phyloP scores from a whole-genome alignment of 768 basidiomycete species.

The Hemileccinum rubropunctum region DNA sequence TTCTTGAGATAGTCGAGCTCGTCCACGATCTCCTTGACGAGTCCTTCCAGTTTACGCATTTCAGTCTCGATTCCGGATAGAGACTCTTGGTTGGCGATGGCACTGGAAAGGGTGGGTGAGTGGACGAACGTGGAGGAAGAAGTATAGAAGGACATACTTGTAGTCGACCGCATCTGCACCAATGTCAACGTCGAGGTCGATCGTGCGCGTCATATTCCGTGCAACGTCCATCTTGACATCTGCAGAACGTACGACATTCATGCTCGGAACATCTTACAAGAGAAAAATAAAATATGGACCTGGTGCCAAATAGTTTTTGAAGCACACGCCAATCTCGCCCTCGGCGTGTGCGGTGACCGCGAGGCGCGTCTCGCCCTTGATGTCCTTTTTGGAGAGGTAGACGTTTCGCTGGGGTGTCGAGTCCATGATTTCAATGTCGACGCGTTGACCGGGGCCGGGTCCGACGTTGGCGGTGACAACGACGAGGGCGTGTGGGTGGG shows the following conservation, averaged over 20 bases:
- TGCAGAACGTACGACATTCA: constrained; percentile 15
- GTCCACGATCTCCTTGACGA: constrained; percentile 92
- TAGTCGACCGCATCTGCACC: constrained; percentile 99
- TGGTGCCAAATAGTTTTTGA: constrained; percentile 75
- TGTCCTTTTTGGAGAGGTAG: constrained; percentile 84
- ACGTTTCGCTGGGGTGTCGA: constrained; percentile 81
- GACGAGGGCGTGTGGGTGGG: constrained; percentile 81
- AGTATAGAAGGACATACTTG: constrained; percentile 61
- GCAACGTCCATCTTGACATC: constrained; percentile 48
- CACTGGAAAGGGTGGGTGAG: constrained; percentile 45
- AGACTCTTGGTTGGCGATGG: constrained; percentile 98
- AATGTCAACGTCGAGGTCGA: constrained; percentile 96
- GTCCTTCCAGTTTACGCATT: constrained; percentile 95
- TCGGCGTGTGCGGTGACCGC: constrained; percentile 93
- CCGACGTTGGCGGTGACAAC: constrained; percentile 95
- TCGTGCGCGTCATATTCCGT: constrained; percentile 54
- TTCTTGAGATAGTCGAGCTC: constrained; percentile 89
- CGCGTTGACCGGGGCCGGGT: constrained; percentile 68
- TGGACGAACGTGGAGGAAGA: background rate
- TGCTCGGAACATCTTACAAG: background rate
- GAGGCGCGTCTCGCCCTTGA: constrained; percentile 88
- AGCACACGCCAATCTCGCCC: constrained; percentile 94
- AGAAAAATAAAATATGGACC: constrained; percentile 39
- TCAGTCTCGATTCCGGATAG: constrained; percentile 94
- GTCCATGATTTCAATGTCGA: constrained; percentile 95